Evolutionary conservation across 2,329 filamentous ascomycete species (phyloP).

Genomic region (Talaromyces sp.): DNA sequence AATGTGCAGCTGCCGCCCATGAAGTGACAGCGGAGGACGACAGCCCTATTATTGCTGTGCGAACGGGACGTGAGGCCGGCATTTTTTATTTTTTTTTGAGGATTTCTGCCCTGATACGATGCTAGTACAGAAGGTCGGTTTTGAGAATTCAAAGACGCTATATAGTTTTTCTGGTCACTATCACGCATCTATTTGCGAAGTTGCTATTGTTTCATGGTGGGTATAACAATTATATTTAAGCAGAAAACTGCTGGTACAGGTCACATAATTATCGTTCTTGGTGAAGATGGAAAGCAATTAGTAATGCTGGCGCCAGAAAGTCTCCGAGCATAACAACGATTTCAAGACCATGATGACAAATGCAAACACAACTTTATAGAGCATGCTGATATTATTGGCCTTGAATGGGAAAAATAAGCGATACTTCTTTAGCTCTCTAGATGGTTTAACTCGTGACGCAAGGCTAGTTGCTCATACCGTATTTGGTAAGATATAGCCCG

Average conservation of each 20-base stretch:
- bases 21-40: constrained; percentile 10
- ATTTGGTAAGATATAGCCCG: too few species aligned
- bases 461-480: too few species aligned
- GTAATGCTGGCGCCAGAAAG: neutral
- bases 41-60: constrained; percentile 7
- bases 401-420: neutral
- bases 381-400: neutral
- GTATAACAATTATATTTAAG: neutral
- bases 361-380: neutral
- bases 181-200: neutral
- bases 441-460: too few species aligned
- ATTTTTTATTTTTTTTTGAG: neutral
- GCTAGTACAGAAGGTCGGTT: too few species aligned
- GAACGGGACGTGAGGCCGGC: neutral
- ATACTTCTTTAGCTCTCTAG: neutral
- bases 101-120: neutral
- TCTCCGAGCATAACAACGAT: neutral
- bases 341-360: neutral
- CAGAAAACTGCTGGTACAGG: too few species aligned
- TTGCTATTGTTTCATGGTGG: neutral
- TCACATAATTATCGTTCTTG: neutral
- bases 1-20: constrained; percentile 9
- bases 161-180: neutral
- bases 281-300: neutral
- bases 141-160: neutral